phyloP scores from a whole-genome alignment of 2,329 filamentous ascomycete genomes.

The Rugonectria rugulosa region DNA sequence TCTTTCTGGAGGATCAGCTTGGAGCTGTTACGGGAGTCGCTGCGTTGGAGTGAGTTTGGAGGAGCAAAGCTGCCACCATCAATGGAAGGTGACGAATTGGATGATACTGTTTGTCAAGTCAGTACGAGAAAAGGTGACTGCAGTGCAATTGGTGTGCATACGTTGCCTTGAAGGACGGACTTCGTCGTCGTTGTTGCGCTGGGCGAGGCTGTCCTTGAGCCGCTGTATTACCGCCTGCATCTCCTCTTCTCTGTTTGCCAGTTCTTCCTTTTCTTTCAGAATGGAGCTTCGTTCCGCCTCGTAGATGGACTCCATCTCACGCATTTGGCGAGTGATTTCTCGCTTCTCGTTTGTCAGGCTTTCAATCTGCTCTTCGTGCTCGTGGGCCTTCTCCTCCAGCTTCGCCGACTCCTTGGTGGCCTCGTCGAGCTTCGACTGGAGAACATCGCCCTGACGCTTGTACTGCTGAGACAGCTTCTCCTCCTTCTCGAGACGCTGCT shows the following conservation, averaged over 20 bases:
- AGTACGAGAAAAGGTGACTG: background rate
- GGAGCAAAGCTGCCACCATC: constrained; percentile 86
- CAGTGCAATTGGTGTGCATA: constrained; percentile 45
- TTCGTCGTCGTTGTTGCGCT: constrained; percentile 68
- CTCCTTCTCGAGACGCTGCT: constrained; percentile 81
- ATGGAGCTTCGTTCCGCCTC: constrained; percentile 88
- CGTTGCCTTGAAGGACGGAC: constrained; percentile 65
- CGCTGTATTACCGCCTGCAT: constrained; percentile 90
- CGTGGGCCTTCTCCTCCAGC: constrained; percentile 87
- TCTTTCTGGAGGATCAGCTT: constrained; percentile 95
- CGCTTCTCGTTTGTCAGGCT: constrained; percentile 83
- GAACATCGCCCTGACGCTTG: constrained; percentile 82
- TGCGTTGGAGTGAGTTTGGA: constrained; percentile 82
- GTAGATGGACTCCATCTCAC: constrained; percentile 92
- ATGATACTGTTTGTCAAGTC: constrained; percentile 41
- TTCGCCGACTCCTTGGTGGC: constrained; percentile 81
- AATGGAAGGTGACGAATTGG: constrained; percentile 70
- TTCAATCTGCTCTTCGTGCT: constrained; percentile 85
- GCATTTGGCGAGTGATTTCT: constrained; percentile 81
- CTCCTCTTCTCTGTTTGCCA: constrained; percentile 84
- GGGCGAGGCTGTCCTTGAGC: constrained; percentile 86
- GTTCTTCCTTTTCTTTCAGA: constrained; percentile 91
- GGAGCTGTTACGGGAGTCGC: constrained; percentile 88
- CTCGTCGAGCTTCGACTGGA: constrained; percentile 88
- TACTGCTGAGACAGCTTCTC: constrained; percentile 80